Evolutionary conservation across 108 stramenopile genomes (phyloP), one percentile per base, ranked within the genome.

Genomic region (Mediolabrus comicus): DNA sequence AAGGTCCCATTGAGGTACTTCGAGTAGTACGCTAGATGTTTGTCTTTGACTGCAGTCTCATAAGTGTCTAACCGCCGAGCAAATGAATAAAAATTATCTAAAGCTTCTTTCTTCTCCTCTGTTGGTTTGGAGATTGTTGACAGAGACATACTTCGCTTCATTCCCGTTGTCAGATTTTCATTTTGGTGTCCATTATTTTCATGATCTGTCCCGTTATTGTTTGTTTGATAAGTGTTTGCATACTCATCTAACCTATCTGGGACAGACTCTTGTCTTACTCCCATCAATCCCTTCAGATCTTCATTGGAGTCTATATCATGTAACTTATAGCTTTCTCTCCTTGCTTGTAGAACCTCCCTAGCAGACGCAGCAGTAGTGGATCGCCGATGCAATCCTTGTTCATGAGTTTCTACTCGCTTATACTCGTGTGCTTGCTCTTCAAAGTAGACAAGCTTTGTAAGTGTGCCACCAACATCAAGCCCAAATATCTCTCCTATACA

Each of bases 391-490:
- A 67, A 38, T 35, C 69, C 69, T 49, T 63, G 46, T 22, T 49
- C 62, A 26, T 56, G 26, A 13, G 35, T 39, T 24, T 56, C 49
- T 5, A 25, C 12, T 32, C 69, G 54, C 52, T 77, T 77, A 22
- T 58, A 65, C 46, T 84, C 68, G 19, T 77, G 53, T 33, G 75
- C 34, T 62, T 79, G 68, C 57, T 87, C 78, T 67, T 98, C 95
- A 68, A 98, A 98, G 72, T 98, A 98, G 4, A 99, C 96, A 10
- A 99, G 78, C 69, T 99, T 99, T 12, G 95, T 84, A 6, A 99
- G 82, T 4, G 97, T 97, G 11, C 99, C 99, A 7, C 99, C 99
- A 5, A 95, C 88, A 67, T 95, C 94, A 36, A 95, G 71, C 16
- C 94, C 94, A 10, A 95, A 81, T 10, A 88, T 87, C 34, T 67